These are phyloP conservation scores for Amniculicola lignicola DNA, from an alignment of 495 filamentous ascomycete genomes.

Conservation along the genomic window DNA sequence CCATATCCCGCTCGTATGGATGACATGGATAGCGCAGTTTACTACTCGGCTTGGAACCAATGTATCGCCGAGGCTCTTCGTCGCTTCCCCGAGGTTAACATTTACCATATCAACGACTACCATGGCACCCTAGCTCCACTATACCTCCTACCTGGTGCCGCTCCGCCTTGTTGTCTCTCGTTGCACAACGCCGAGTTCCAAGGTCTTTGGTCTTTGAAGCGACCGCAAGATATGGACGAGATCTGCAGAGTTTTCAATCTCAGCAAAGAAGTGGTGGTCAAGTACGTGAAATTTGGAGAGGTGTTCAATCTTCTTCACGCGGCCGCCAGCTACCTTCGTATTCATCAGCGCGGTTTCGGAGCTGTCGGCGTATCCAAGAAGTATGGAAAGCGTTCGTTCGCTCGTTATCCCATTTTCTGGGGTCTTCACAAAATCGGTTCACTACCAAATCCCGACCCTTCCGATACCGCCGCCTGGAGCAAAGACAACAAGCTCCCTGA, in stretches of 20 bases:
- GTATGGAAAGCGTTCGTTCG: constrained; percentile 71
- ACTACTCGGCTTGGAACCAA: constrained; percentile 73
- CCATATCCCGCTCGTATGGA: constrained; percentile 74
- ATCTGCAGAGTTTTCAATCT: constrained; percentile 71
- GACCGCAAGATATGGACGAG: constrained; percentile 61
- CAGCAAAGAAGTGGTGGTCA: constrained; percentile 46
- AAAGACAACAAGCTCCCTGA: constrained; percentile 47
- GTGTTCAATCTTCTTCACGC: constrained; percentile 73
- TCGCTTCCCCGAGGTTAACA: constrained; percentile 57
- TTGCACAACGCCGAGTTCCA: constrained; percentile 73
- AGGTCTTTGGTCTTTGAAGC: constrained; percentile 71
- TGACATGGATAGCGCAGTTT: constrained; percentile 67
- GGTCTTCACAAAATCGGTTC: constrained; percentile 66
- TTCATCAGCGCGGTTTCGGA: constrained; percentile 72
- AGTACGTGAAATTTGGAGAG: constrained; percentile 67
- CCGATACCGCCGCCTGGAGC: constrained; percentile 68
- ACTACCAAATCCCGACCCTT: constrained; percentile 72
- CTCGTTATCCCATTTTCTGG: constrained; percentile 77
- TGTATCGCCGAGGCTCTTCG: constrained; percentile 63
- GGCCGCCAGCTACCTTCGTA: constrained; percentile 67
- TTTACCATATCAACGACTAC: constrained; percentile 82
- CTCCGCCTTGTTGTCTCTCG: constrained; percentile 58
- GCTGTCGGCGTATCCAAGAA: constrained; percentile 73
- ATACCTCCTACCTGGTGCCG: constrained; percentile 61
- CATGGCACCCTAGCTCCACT: constrained; percentile 71